A percentile compares a stretch with the other conserved stretches of the same genome.
phyloP scores from a whole-genome alignment of 495 filamentous ascomycete species.

The Daldinia loculata region DNA sequence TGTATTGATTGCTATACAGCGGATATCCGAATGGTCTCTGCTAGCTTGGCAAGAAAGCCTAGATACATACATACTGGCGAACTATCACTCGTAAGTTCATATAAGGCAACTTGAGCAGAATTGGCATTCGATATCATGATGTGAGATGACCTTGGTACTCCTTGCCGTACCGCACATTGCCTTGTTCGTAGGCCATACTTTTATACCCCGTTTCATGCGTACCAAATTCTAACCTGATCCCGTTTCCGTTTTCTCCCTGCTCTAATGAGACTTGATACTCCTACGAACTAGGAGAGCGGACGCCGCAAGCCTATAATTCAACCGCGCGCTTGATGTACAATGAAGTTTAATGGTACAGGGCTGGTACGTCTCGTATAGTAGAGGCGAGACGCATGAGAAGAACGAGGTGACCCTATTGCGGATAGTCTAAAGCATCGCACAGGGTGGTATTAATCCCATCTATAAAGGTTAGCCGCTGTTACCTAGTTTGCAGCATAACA shows the following conservation, averaged over 20 bases:
- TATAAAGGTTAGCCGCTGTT: slow-evolving; percentile 9
- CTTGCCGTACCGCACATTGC: background rate
- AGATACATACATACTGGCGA: background rate
- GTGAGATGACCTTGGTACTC: background rate
- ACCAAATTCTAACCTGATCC: background rate
- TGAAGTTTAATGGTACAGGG: slow-evolving; percentile 26
- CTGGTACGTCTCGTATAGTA: background rate
- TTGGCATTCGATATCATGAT: background rate
- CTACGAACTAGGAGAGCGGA: background rate
- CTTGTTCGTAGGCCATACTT: background rate
- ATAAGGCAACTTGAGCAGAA: background rate
- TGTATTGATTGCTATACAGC: background rate
- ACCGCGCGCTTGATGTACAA: slow-evolving; percentile 19
- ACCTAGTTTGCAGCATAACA: background rate
- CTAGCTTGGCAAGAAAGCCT: too few relatives aligned
- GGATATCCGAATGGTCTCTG: background rate
- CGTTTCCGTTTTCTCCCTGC: background rate
- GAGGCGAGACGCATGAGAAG: slow-evolving; percentile 8
- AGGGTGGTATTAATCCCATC: slow-evolving; percentile 27
- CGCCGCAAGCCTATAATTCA: slow-evolving; percentile 6
- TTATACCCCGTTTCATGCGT: background rate
- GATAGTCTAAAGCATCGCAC: background rate
- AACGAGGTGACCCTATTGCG: background rate
- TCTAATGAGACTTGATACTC: background rate
- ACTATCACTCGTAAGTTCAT: background rate